These are phyloP conservation scores for Melampsora larici-populina DNA, from an alignment of 1,284 basidiomycete species.

Conservation along the genomic window DNA sequence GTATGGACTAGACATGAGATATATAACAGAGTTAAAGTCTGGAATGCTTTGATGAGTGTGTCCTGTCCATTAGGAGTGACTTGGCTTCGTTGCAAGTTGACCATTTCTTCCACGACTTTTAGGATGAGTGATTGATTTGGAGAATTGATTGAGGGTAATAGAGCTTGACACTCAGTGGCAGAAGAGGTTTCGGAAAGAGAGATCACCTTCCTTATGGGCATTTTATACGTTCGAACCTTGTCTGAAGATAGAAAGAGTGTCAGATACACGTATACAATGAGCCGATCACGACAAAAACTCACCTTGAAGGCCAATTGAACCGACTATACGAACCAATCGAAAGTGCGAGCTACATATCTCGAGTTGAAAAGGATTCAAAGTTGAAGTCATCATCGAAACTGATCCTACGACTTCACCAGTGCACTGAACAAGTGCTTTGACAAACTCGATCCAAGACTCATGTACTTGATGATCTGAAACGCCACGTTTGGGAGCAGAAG, in stretches of 20 bases:
- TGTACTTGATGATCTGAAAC: neutral
- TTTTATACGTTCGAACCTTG: neutral
- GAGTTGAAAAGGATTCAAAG: neutral
- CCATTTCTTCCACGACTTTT: slow-evolving; percentile 33
- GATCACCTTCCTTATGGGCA: neutral
- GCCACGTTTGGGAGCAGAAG: neutral
- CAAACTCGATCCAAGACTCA: neutral
- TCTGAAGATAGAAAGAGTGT: neutral
- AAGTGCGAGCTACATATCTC: neutral
- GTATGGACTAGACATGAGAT: neutral
- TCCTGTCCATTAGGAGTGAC: neutral
- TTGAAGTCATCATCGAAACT: neutral
- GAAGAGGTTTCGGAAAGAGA: neutral
- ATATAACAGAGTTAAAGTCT: slow-evolving; percentile 13
- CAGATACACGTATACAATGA: no score
- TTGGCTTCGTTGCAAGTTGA: slow-evolving; percentile 22
- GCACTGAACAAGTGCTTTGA: neutral
- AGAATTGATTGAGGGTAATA: neutral
- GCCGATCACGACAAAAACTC: neutral
- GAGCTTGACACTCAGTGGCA: no score
- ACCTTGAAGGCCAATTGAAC: neutral
- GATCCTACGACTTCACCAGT: neutral
- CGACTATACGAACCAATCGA: neutral
- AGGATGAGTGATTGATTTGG: neutral
- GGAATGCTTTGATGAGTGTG: slow-evolving; percentile 9